Base-by-base conservation (phyloP, 805 yeast genomes). In the Candida dendrica region DNA sequence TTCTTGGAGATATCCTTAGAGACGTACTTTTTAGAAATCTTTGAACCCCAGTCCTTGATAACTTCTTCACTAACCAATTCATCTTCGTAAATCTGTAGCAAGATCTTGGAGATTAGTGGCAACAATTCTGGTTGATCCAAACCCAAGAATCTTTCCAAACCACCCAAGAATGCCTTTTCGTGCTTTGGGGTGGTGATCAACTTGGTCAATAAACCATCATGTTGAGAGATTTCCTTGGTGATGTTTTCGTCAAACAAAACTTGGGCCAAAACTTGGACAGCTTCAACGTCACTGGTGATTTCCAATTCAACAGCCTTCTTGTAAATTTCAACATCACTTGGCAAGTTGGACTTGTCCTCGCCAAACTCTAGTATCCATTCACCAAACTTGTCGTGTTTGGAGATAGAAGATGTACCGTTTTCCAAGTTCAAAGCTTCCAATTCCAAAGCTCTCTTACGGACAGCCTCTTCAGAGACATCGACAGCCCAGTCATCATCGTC, bases 401-500 rank as follows among this genome's bases (percentile, higher is more conserved):
- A 54, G 41, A 62, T 57, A 46, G 66, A 72, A 45, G 71, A 74
- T 42, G 63, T 65, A 42, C 59, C 53, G 34, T 49, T 63, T 50
- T 55, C 63, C 45, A 74, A 61, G 35, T 67, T 55, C 45, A 77
- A 68, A 19, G 81, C 88, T 65, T 88, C 95, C 50, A 89, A 73
- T 62, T 86, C 95, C 55, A 79, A 69, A 36, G 95, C 96, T 68
- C 98, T 85, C 37, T 85, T 88, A 60, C 84, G 81, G 50, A 91
- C 87, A 44, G 98, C 98, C 68, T 89, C 98, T 63, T 86, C 93
- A 38, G 95, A 85, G 77, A 90, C 87, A 64, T 91, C 98, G 35
- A 90, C 96, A 16, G 96, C 88, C 98, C 98, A 91, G 51, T 87
- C 95, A 52, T 86, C 97, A 60, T 89, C 96, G 49, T 81, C 81